phyloP scores from a whole-genome alignment of 2,329 filamentous ascomycete genomes.

The Neonectria ditissima region DNA sequence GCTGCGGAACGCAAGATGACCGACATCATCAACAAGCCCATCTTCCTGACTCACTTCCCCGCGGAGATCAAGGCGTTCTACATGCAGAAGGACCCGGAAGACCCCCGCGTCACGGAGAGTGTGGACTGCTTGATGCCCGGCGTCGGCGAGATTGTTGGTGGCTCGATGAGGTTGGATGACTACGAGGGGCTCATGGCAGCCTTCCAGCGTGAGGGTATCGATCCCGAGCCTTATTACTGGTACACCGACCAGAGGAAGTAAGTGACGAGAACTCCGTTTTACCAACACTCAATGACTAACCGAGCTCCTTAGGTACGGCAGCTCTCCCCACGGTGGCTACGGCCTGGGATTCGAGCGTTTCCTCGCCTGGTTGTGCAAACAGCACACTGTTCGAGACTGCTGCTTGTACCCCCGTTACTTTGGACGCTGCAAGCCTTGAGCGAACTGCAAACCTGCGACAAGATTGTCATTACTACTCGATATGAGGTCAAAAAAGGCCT shows the following conservation, averaged over 20 bases:
- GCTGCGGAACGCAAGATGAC: conserved; percentile 98
- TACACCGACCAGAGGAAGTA: conserved; percentile 97
- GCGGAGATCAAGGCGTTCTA: conserved; percentile 99
- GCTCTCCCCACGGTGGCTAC: conserved; percentile 91
- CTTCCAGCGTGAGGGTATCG: conserved; percentile 88
- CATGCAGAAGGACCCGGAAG: conserved; percentile 89
- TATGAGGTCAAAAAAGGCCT: not conserved
- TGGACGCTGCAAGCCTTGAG: conserved; percentile 80
- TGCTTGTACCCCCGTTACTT: conserved; percentile 86
- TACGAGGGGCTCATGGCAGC: conserved; percentile 90
- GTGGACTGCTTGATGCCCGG: conserved; percentile 90
- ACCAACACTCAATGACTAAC: not conserved
- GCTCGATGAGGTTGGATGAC: conserved; percentile 94
- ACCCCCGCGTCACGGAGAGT: conserved; percentile 88
- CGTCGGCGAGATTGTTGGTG: conserved; percentile 96
- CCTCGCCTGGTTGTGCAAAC: conserved; percentile 73
- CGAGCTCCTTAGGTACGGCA: conserved; percentile 68
- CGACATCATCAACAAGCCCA: conserved; percentile 93
- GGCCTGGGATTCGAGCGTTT: conserved; percentile 89
- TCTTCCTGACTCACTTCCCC: conserved; percentile 97
- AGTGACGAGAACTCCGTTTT: conserved; percentile 7
- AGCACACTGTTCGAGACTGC: conserved; percentile 73
- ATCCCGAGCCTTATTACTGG: conserved; percentile 93
- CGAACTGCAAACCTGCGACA: conserved; percentile 11
- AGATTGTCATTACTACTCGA: conserved; percentile 14